Conservation (phyloP, 805 yeast species). For the Scheffersomyces lignosus region DNA sequence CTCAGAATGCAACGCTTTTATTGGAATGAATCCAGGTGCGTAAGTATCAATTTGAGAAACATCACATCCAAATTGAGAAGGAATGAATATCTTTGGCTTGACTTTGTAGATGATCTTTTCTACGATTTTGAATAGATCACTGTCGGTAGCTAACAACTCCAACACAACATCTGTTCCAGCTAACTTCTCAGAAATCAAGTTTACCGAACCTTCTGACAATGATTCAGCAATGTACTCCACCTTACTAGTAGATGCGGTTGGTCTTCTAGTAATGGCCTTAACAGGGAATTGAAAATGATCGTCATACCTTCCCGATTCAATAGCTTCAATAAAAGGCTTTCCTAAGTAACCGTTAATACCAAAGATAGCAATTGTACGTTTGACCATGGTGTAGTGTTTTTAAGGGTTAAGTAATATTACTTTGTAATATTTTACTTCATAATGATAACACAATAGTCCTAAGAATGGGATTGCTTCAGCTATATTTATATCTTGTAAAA, state of each 20-base stretch:
- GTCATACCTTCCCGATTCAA: constrained; percentile 42
- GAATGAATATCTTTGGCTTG: constrained; percentile 54
- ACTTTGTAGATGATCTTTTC: constrained; percentile 39
- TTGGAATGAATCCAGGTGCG: constrained; percentile 34
- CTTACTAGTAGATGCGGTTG: constrained; percentile 28
- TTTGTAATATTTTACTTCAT: too few relatives aligned
- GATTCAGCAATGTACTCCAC: constrained; percentile 41
- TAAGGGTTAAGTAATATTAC: too few relatives aligned
- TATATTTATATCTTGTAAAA: too few relatives aligned
- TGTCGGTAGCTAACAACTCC: constrained; percentile 38
- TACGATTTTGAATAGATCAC: constrained; percentile 29
- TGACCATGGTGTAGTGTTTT: too few relatives aligned
- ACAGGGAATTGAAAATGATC: constrained; percentile 48
- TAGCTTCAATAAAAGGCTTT: constrained; percentile 44
- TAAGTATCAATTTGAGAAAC: constrained; percentile 20
- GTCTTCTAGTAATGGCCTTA: constrained; percentile 49
- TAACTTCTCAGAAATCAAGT: constrained; percentile 36
- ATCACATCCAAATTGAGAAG: constrained; percentile 62
- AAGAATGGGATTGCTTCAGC: too few relatives aligned
- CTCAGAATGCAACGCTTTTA: constrained; percentile 36
- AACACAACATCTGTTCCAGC: constrained; percentile 52
- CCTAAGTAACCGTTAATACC: constrained; percentile 58
- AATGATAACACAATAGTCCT: too few relatives aligned
- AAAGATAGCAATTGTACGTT: constrained; percentile 45
- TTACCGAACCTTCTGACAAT: constrained; percentile 19